phyloP scores from a whole-genome alignment of 805 yeast genomes.

The Candida manassasensis region DNA sequence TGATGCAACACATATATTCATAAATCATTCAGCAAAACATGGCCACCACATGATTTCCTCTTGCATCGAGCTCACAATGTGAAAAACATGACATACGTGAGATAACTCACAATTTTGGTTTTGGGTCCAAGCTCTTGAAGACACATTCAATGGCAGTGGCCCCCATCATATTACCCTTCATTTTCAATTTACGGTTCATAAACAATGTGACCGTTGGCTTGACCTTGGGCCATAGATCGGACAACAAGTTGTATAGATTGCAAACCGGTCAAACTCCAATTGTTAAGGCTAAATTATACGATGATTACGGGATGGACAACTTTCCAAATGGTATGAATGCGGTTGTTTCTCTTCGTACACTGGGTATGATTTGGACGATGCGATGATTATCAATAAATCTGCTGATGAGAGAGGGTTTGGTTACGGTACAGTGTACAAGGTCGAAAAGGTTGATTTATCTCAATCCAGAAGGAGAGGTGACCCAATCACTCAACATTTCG shows the following conservation, averaged over 20 bases:
- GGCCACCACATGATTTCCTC: too few species aligned
- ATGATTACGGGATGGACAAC: constrained; percentile 95
- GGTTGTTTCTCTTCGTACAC: constrained; percentile 97
- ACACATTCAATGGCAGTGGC: constrained; percentile 72
- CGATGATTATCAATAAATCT: constrained; percentile 95
- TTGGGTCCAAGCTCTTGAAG: constrained; percentile 47
- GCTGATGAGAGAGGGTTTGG: constrained; percentile 98
- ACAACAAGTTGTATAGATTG: constrained; percentile 86
- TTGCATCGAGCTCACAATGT: too few species aligned
- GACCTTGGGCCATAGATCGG: constrained; percentile 83
- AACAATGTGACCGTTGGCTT: constrained; percentile 82
- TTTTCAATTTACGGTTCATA: constrained; percentile 78
- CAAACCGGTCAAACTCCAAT: constrained; percentile 97
- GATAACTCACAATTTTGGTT: constrained; percentile 37
- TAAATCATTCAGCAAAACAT: too few species aligned
- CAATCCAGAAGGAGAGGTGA: constrained; percentile 83
- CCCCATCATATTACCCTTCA: constrained; percentile 88
- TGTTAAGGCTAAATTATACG: constrained; percentile 88
- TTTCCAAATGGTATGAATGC: constrained; percentile 99
- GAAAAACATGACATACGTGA: too few species aligned
- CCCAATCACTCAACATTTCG: constrained; percentile 90
- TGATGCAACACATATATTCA: too few species aligned
- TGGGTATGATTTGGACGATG: constrained; percentile 99
- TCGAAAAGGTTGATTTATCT: constrained; percentile 82
- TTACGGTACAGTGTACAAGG: constrained; percentile 93